Base-by-base conservation (phyloP, 78 protist genomes). In the Dictyostelium intermedium region DNA sequence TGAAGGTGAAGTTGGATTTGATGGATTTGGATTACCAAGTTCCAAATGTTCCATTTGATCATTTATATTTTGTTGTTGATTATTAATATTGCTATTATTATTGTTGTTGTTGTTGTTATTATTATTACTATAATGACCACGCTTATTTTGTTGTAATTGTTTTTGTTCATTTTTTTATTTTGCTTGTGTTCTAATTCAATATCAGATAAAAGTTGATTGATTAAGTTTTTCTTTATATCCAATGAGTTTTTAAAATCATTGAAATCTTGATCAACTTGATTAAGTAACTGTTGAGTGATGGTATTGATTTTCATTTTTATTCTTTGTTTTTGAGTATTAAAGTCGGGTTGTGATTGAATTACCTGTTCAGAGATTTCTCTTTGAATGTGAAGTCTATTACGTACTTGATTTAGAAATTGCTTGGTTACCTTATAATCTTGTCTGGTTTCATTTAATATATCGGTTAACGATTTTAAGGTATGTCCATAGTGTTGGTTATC, bases 231-330 rank as follows among this genome's bases (percentile, higher is more conserved):
- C 39, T 80, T 89, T 3, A 3, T 30, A 4, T 80, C 79, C 25
- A 89, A 80, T 3, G 66, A 14, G 20, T 43, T 35, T 16, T 16
- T 56, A 80, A 61, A 69, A 32, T 89, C 87, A 30, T 32, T 37
- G 66, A 76, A 89, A 50, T 89, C 94, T 7, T n/a, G 66, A 77
- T 89, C 94, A 43, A 89, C 73, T 70, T 89, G 85, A 5, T 78
- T 61, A 8, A 63, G 47, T 0, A 35, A 1, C n/a, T 89, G 86
- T 11, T 60, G 47, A 25, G 74, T 34, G 16, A 81, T 30, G 10
- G 25, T 27, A 5, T 14, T 11, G n/a, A 89, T 66, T 41, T 89
- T 84, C n/a, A 27, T 60, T 35, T 82, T 82, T 10, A 82, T 56
- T 11, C 11, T 30, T 6, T 50, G 32, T 23, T 82, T 82, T 41